Percentiles rank a stretch among this genome's conserved stretches.
These are phyloP conservation scores for Saksenaea oblongispora DNA, from an alignment of 371 early-diverging fungal genomes.

Conservation along the genomic window DNA sequence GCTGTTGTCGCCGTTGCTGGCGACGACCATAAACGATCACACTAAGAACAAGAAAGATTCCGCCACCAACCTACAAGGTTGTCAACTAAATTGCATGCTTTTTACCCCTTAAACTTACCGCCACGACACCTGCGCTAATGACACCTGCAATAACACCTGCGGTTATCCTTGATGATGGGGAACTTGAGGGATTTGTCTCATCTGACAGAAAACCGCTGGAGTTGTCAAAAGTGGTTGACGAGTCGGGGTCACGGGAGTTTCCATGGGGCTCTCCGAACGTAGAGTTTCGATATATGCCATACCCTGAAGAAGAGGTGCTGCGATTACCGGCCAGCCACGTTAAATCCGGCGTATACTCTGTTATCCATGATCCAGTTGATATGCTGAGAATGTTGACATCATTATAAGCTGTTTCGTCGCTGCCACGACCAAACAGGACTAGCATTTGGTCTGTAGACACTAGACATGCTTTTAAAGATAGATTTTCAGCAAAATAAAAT, in stretches of 20 bases:
- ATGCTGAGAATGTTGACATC: constrained; percentile 29
- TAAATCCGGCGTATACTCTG: constrained; percentile 27
- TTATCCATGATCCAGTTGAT: constrained; percentile 32
- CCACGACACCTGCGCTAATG: constrained; percentile 37
- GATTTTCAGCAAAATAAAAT: constrained; percentile 19
- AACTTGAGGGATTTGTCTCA: not conserved
- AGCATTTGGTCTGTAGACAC: constrained; percentile 26
- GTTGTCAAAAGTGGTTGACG: constrained; percentile 9
- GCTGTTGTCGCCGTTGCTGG: constrained; percentile 14
- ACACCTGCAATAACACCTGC: constrained; percentile 42
- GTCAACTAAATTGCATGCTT: not conserved
- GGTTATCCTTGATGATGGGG: constrained; percentile 20
- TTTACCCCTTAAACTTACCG: constrained; percentile 17
- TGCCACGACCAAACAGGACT: constrained; percentile 29
- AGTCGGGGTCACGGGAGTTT: not conserved
- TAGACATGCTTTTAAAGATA: constrained; percentile 21
- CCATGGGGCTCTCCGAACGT: not conserved
- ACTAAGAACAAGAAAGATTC: constrained; percentile 24
- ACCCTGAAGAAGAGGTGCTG: constrained; percentile 6
- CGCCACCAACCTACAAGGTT: constrained; percentile 27
- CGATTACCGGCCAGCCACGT: constrained; percentile 3
- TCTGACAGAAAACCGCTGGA: not conserved
- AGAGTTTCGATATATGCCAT: not conserved
- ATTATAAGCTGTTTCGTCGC: constrained; percentile 17
- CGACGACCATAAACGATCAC: constrained; percentile 17